Conservation (phyloP, 2,329 filamentous ascomycete species). For the Fusarium armeniacum region DNA sequence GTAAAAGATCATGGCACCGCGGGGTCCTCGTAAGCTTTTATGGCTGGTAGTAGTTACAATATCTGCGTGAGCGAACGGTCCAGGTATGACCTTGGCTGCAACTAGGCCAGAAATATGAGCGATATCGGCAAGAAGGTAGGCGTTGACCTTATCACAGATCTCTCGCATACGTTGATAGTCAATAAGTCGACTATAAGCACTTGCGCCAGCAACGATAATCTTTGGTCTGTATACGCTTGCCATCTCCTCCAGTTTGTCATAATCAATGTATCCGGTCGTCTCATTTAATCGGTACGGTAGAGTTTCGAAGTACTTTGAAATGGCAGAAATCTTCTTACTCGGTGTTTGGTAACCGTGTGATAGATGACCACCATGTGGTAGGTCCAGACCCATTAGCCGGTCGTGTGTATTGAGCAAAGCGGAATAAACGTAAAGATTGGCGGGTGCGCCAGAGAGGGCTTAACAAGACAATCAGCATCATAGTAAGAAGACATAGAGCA, state of each 20-base stretch:
- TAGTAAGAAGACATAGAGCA: not conserved
- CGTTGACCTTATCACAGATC: slow-evolving; percentile 90
- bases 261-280: slow-evolving; percentile 93
- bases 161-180: slow-evolving; percentile 94
- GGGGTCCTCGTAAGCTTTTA: slow-evolving; percentile 94
- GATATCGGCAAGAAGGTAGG: slow-evolving; percentile 96
- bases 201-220: slow-evolving; percentile 94
- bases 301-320: slow-evolving; percentile 99
- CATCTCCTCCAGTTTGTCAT: slow-evolving; percentile 88
- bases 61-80: slow-evolving; percentile 90
- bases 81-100: slow-evolving; percentile 90
- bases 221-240: slow-evolving; percentile 93
- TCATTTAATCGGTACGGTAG: slow-evolving; percentile 94
- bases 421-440: slow-evolving; percentile 94
- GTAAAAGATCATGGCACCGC: slow-evolving; percentile 99
- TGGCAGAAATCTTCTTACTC: slow-evolving; percentile 93
- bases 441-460: slow-evolving; percentile 81
- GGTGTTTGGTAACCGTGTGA: slow-evolving; percentile 98
- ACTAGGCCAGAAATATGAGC: slow-evolving; percentile 96
- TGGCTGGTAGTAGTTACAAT: slow-evolving; percentile 98
- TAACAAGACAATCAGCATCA: slow-evolving; percentile 31
- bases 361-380: slow-evolving; percentile 95
- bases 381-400: slow-evolving; percentile 94
- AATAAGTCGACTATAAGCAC: slow-evolving; percentile 94
- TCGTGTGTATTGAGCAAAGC: slow-evolving; percentile 94